These are phyloP conservation scores for Metarhizium robertsii DNA, from an alignment of 2,329 filamentous ascomycete species.

Conservation along the genomic window DNA sequence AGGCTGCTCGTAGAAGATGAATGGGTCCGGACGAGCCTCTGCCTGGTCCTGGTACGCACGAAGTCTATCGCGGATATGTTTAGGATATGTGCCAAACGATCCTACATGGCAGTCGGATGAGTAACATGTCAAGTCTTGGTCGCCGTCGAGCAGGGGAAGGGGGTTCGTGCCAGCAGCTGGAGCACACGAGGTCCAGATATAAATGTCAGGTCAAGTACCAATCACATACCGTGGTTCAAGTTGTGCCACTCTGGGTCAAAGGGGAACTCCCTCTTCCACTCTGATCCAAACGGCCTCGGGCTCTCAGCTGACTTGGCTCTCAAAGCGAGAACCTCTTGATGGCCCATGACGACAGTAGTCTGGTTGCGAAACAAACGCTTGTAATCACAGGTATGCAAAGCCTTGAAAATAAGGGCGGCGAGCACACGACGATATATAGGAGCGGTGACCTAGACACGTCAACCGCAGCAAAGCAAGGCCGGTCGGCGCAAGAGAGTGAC, in stretches of 20 bases:
- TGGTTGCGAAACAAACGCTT: not conserved
- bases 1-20: constrained; percentile 62
- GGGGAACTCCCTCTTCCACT: constrained; percentile 55
- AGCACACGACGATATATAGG: too few relatives aligned
- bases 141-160: too few relatives aligned
- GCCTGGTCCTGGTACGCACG: constrained; percentile 55
- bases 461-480: too few relatives aligned
- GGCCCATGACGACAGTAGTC: constrained; percentile 1
- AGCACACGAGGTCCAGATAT: too few relatives aligned
- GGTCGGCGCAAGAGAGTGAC: too few relatives aligned
- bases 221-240: constrained; percentile 62
- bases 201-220: not conserved
- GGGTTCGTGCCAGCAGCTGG: too few relatives aligned
- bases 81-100: constrained; percentile 72
- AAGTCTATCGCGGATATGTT: constrained; percentile 46
- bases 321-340: not conserved
- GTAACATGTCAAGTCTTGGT: not conserved
- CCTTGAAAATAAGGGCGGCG: too few relatives aligned
- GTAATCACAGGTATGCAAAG: too few relatives aligned
- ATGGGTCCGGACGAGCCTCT: constrained; percentile 65
- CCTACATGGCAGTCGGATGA: constrained; percentile 31
- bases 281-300: constrained; percentile 20
- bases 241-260: constrained; percentile 60
- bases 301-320: not conserved
- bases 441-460: too few relatives aligned